phyloP scores from a whole-genome alignment of 306 rosid species.

The Abrus pulchellus region DNA sequence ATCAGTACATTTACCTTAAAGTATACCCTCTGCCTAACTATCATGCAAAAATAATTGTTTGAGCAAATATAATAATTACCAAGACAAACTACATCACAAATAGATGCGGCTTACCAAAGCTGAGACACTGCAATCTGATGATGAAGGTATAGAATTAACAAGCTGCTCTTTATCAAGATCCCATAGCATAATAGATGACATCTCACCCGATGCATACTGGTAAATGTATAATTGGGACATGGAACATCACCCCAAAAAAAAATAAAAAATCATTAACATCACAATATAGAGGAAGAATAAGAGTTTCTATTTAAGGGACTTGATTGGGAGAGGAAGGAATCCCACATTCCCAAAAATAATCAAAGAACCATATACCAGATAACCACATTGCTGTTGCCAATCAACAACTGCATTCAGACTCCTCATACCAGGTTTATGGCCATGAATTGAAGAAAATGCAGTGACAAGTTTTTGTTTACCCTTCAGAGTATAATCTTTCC shows the following conservation, averaged over 20 bases:
- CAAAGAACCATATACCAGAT: slow-evolving; percentile 69
- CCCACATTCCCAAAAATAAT: slow-evolving; percentile 33
- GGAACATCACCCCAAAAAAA: not conserved
- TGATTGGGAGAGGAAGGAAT: slow-evolving; percentile 8
- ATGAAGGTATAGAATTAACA: slow-evolving; percentile 75
- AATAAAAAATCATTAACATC: slow-evolving; percentile 34
- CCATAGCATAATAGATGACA: slow-evolving; percentile 84
- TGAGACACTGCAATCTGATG: slow-evolving; percentile 89
- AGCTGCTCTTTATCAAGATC: slow-evolving; percentile 96
- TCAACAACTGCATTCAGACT: slow-evolving; percentile 91
- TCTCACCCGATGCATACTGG: slow-evolving; percentile 93
- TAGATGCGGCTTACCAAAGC: slow-evolving; percentile 74
- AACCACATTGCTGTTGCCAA: slow-evolving; percentile 98
- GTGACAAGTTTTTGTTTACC: slow-evolving; percentile 93
- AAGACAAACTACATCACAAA: slow-evolving; percentile 18
- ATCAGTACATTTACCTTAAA: not conserved
- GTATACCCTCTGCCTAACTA: slow-evolving; percentile 18
- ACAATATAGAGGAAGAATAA: slow-evolving; percentile 11
- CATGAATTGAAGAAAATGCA: slow-evolving; percentile 93
- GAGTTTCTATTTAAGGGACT: slow-evolving; percentile 12
- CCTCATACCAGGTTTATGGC: slow-evolving; percentile 89
- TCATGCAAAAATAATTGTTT: slow-evolving; percentile 7
- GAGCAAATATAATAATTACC: slow-evolving; percentile 27
- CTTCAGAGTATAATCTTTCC: slow-evolving; percentile 89
- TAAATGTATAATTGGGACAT: slow-evolving; percentile 45